Percentiles rank a stretch among this genome's conserved stretches.
phyloP scores from a whole-genome alignment of 2,329 filamentous ascomycete genomes.

The Bimuria novae-zelandiae region DNA sequence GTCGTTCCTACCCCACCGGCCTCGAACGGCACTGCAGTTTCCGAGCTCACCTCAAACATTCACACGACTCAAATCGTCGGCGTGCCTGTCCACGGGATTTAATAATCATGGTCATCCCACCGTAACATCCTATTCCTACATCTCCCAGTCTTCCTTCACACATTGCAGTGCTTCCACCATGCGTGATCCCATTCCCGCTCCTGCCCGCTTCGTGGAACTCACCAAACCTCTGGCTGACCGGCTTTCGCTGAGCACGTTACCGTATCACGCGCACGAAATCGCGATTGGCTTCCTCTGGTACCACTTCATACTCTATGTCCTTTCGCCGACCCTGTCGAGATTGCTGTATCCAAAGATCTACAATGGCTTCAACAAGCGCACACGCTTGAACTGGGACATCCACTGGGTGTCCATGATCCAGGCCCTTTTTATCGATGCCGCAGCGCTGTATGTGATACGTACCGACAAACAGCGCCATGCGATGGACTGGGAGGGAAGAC shows the following conservation, averaged over 20 bases:
- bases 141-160: background rate
- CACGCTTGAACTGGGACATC: constrained; percentile 81
- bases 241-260: constrained; percentile 68
- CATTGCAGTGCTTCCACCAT: constrained; percentile 53
- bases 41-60: constrained; percentile 15
- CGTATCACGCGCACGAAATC: constrained; percentile 77
- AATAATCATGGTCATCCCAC: constrained; percentile 8
- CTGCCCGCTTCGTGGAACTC: constrained; percentile 59
- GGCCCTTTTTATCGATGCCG: constrained; percentile 69
- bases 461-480: constrained; percentile 67
- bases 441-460: constrained; percentile 73
- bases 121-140: constrained; percentile 5
- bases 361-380: constrained; percentile 62
- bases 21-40: constrained; percentile 12
- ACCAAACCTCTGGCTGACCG: constrained; percentile 67
- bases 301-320: constrained; percentile 66
- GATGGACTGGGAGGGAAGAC: constrained; percentile 70
- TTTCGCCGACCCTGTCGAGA: constrained; percentile 70
- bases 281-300: constrained; percentile 69
- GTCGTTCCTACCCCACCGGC: constrained; percentile 7
- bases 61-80: constrained; percentile 6
- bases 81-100: constrained; percentile 1
- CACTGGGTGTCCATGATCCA: constrained; percentile 83
- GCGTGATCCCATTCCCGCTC: constrained; percentile 72
- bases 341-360: constrained; percentile 68